Conservation (phyloP, 2,329 filamentous ascomycete genomes). For the Lasiodiplodia hormozganensis region DNA sequence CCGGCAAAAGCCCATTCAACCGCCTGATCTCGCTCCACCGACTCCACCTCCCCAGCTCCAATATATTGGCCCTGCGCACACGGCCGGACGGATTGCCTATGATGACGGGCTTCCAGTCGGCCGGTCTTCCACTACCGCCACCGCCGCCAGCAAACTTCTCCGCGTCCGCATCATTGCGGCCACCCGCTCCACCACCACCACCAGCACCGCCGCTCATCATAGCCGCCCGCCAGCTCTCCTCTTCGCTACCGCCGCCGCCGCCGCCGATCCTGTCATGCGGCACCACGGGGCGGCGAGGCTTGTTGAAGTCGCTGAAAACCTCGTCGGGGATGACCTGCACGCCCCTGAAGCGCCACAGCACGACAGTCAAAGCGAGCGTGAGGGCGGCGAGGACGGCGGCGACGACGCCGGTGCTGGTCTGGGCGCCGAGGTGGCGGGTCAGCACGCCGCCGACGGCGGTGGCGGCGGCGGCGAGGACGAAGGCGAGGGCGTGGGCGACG, state of each 20-base stretch:
- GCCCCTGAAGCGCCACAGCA: constrained; percentile 69
- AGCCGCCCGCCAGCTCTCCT: constrained; percentile 58
- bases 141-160: constrained; percentile 45
- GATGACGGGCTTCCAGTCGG: constrained; percentile 72
- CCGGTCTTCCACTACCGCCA: constrained; percentile 47
- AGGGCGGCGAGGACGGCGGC: constrained; percentile 71
- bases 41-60: constrained; percentile 72
- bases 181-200: constrained; percentile 40
- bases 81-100: constrained; percentile 75
- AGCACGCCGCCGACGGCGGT: constrained; percentile 73
- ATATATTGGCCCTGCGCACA: constrained; percentile 71
- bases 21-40: constrained; percentile 74
- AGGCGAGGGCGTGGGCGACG: constrained; percentile 72
- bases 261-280: neutral
- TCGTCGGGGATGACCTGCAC: constrained; percentile 73
- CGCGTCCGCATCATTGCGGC: constrained; percentile 45
- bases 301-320: constrained; percentile 47
- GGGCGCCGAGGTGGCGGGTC: constrained; percentile 70
- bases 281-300: too few relatives aligned
- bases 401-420: constrained; percentile 71
- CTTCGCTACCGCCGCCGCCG: constrained; percentile 61
- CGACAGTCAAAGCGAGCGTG: constrained; percentile 67
- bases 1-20: constrained; percentile 44
- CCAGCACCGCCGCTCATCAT: constrained; percentile 45
- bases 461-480: constrained; percentile 71